Base-by-base conservation (phyloP, 2,329 filamentous ascomycete genomes). In the Polychaeton citri region DNA sequence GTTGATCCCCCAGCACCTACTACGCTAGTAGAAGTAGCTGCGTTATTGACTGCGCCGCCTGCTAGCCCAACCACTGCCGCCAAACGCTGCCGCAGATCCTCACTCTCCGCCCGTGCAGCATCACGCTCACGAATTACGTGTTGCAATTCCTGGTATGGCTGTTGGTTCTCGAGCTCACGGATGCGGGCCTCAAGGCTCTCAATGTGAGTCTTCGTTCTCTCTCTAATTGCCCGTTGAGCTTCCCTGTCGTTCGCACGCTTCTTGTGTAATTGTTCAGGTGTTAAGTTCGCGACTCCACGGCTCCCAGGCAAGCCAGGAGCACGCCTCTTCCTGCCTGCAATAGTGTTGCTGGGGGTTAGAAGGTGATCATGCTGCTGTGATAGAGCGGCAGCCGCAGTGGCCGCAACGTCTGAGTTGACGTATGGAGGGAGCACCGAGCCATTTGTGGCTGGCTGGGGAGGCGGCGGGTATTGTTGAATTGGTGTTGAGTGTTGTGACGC, bases 201-300 rank as follows among this genome's bases (percentile, higher is more conserved):
- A 47, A 90, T 90, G 57, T 82, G 80, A 39, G 76, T 73, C 61
- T 79, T 84, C 19, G 83, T 90, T 37, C 84, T 74, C 62, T 88
- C 81, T 30, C 84, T 72, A 40, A 92, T 90, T 26, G 82, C 83
- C 33, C 84, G 73, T 57, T 93, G 84, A 19, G 84, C 85, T 58
- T 92, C 83, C 39, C 84, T 77, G 55, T 92, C 84, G 71, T 94
- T 94, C 51, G 84, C 83, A 44, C 87, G 72, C 66, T 94, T 95
- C 59, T 86, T 81, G 19, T 81, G 83, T 40, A 94, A 72, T 61
- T 94, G 87, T 42, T 87, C 81, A 5, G 85, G 81, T 8, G 84
- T 92, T 54, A 94, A 69, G 51, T 82, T 88, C 44, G 85, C 84
- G 38, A 93, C 86, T 44, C 82, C 86, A 46, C 85, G 75, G 32